These are phyloP conservation scores for Fraxinus paxiana DNA, from an alignment of 305 asterid species.

Conservation along the genomic window DNA sequence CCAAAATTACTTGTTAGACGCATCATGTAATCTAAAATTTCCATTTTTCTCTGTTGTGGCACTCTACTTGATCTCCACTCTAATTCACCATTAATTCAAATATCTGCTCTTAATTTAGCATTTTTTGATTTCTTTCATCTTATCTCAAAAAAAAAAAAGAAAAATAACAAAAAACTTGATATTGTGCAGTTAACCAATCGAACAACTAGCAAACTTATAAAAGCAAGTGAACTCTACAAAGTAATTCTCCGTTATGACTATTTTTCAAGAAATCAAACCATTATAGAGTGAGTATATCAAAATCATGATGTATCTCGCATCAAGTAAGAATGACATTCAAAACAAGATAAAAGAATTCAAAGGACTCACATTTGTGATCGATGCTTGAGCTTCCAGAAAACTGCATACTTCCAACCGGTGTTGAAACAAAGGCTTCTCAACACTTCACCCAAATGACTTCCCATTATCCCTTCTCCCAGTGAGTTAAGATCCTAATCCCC, in stretches of 20 bases:
- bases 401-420: constrained; percentile 84
- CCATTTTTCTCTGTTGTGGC: background rate
- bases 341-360: constrained; percentile 20
- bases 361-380: constrained; percentile 72
- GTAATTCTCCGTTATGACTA: background rate
- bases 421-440: constrained; percentile 72
- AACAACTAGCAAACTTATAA: constrained; percentile 9
- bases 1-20: background rate
- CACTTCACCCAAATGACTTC: constrained; percentile 59
- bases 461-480: constrained; percentile 57
- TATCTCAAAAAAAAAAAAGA: background rate
- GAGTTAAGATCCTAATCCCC: constrained; percentile 44
- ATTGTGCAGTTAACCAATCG: background rate
- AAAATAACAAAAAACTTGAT: background rate
- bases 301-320: background rate
- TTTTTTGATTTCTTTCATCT: constrained; percentile 8
- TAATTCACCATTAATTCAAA: background rate
- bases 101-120: background rate
- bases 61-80: background rate
- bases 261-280: background rate
- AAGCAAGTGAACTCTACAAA: background rate
- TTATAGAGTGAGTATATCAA: background rate
- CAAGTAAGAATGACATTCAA: constrained; percentile 13
- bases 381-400: constrained; percentile 88
- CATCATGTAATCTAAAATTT: background rate